Conservation (phyloP, 768 basidiomycete genomes). For the Amanita fuliginea region DNA sequence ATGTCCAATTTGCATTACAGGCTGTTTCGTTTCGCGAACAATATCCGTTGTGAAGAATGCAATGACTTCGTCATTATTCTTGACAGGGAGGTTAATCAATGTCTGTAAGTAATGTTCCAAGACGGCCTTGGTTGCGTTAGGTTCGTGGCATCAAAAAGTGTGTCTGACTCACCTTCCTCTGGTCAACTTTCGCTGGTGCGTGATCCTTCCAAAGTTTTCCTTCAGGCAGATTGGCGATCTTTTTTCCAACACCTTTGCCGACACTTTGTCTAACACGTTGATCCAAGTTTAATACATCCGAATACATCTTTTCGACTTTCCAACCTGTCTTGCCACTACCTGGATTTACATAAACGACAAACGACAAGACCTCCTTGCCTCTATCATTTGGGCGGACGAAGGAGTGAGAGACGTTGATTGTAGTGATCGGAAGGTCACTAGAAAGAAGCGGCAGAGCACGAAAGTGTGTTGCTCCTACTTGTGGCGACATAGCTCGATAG, state of each 20-base stretch:
- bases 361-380: conserved; percentile 87
- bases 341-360: conserved; percentile 69
- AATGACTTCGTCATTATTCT: conserved; percentile 83
- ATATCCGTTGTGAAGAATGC: conserved; percentile 89
- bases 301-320: conserved; percentile 89
- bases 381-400: conserved; percentile 82
- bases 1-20: conserved; percentile 71
- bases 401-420: conserved; percentile 63
- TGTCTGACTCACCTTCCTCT: conserved; percentile 64
- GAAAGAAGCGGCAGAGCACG: conserved; percentile 64
- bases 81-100: conserved; percentile 70
- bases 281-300: conserved; percentile 85
- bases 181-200: conserved; percentile 93
- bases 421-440: conserved; percentile 63
- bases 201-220: conserved; percentile 94
- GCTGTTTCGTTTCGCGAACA: conserved; percentile 62
- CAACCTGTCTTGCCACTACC: conserved; percentile 62
- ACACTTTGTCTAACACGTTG: conserved; percentile 57
- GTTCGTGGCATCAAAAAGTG: neutral
- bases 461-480: conserved; percentile 32
- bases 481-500: conserved; percentile 13
- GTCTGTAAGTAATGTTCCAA: conserved; percentile 84
- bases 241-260: conserved; percentile 65
- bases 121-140: conserved; percentile 35
- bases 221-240: conserved; percentile 76